Evolutionary conservation across 495 filamentous ascomycete genomes (phyloP), one percentile per base, ranked within the genome.

Genomic region (Oidiodendron maius): DNA sequence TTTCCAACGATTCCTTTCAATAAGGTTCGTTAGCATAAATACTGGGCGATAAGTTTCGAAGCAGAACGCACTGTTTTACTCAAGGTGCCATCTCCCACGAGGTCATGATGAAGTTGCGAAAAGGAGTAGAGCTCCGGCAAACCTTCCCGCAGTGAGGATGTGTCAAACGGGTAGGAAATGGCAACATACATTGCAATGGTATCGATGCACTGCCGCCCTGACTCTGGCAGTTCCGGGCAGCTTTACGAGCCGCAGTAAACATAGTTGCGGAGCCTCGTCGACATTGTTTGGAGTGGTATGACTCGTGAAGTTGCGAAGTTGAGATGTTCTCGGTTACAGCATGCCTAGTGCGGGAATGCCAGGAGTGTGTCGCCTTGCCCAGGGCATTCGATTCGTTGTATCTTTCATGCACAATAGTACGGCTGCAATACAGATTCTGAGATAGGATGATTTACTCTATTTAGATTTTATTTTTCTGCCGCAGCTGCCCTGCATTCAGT

Each of bases 41-140:
- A n/a, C 9, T 17, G 37, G 2, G 21, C n/a, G 8, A 20, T n/a
- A 34, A 26, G 3, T n/a, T 18, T 38, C 24, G 46, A 45, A 4
- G 24, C 23, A 34, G 38, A 39, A 21, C 16, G 46, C 24, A 50
- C 50, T 3, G 24, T 23, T 39, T 46, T 44, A 22, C 16, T 50
- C 24, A 17, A 3, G 11, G 28, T 24, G 15, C 40, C 35, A 28
- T 53, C 26, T 13, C 18, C 15, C 13, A 20, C 24, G 2, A 59
- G 13, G 12, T 38, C 44, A 12, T 48, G 17, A 32, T 39, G 20
- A 3, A 59, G 21, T 24, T 59, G 36, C 11, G 32, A 30, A 3
- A 55, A 34, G 9, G 56, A 44, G 42, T 50, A 59, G 23, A 15
- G 46, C 18, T 50, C 30, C 38, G 57, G 57, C 17, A 59, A 24